Base-by-base conservation (phyloP, 352 stramenopile genomes). In the Globisporangium cederbergense region DNA sequence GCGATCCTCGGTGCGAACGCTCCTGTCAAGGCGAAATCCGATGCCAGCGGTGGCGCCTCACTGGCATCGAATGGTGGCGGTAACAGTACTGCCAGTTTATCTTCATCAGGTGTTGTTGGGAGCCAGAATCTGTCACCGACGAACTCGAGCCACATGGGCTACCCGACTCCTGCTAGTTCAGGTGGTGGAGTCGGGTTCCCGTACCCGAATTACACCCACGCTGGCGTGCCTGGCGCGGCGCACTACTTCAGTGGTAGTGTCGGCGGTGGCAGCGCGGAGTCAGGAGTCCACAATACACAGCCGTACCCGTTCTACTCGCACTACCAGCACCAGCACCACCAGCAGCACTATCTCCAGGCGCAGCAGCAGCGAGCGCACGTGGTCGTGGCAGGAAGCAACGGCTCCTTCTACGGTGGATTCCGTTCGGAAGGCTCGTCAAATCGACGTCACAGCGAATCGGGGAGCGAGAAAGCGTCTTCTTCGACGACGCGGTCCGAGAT, bases 381-480 rank as follows among this genome's bases (percentile, higher is more conserved):
- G 14, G 58, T 42, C n/a, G 59, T 57, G 36, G 32, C 49, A 34
- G 25, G 52, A 49, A 16, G 40, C 18, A 36, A 71, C 54, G 51
- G 49, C 43, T 52, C 16, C 1, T 61, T 57, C 53, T 51, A 53
- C 36, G 40, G 45, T 20, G 30, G 47, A 8, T 43, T 61, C 2
- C 57, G 64, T 14, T 46, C 64, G 4, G 70, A 68, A n/a, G 54
- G 64, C 0, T 73, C 71, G n/a, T 73, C 72, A n/a, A 75, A 88
- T 38, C 76, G 86, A 1, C 72, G 86, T 11, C 79, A 94, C 65
- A 94, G 86, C 38, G 86, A 83, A 57, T 89, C 71, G 42, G 83
- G 85, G 42, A 89, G 75, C 34, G 86, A 91, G 60, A 78, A 78
- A 22, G 25, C 40, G n/a, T 22, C 60, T 10, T 46, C 18, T 32